These are phyloP conservation scores for Ceratocystis cubensis DNA, from an alignment of 2,329 filamentous ascomycete genomes.

Conservation along the genomic window DNA sequence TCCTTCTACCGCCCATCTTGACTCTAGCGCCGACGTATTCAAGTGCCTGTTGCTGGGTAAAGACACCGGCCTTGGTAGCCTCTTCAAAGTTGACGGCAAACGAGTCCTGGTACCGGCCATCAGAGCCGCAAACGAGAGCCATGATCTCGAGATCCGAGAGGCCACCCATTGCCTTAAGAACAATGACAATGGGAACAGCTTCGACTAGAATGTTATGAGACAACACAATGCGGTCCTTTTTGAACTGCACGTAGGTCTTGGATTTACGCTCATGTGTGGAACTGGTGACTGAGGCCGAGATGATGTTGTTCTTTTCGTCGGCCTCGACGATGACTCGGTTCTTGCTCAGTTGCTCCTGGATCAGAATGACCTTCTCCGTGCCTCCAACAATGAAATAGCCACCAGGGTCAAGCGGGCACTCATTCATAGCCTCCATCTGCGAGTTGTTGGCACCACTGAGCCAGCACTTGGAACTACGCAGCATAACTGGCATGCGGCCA, in stretches of 20 bases:
- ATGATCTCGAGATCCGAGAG: constrained; percentile 92
- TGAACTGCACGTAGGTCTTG: constrained; percentile 88
- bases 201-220: constrained; percentile 90
- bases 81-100: constrained; percentile 95
- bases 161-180: constrained; percentile 85
- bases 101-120: constrained; percentile 82
- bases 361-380: constrained; percentile 95
- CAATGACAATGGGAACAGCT: constrained; percentile 86
- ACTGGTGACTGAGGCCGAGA: constrained; percentile 92
- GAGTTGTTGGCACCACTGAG: constrained; percentile 70
- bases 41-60: constrained; percentile 87
- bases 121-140: constrained; percentile 75
- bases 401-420: constrained; percentile 90
- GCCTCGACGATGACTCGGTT: constrained; percentile 96
- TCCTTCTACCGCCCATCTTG: constrained; percentile 66
- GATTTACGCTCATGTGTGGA: constrained; percentile 96
- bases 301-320: constrained; percentile 80
- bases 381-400: constrained; percentile 97
- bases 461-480: constrained; percentile 87
- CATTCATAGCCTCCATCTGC: constrained; percentile 84
- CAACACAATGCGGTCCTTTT: constrained; percentile 82
- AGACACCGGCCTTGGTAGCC: constrained; percentile 67
- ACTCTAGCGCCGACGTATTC: constrained; percentile 82
- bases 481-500: constrained; percentile 89
- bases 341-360: constrained; percentile 98